A percentile compares a stretch with the other conserved stretches of the same genome.
Evolutionary conservation across 805 yeast genomes (phyloP).

Genomic region (Wickerhamomyces bovis): DNA sequence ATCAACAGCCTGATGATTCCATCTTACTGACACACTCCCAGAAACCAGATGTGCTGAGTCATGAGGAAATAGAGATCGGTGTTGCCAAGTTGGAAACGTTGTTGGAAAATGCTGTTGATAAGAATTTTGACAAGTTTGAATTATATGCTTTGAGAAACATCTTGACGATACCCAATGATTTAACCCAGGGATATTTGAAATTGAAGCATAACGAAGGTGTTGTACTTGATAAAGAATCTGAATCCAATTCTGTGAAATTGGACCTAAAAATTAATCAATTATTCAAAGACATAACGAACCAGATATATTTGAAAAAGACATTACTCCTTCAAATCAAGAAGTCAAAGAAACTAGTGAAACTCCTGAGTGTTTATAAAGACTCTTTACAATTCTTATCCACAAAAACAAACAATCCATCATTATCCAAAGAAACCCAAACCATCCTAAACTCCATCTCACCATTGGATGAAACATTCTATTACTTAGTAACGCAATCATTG

Average conservation of each 20-base stretch:
- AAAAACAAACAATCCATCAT: neutral
- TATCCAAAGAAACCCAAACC: slow-evolving; percentile 7
- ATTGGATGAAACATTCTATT: slow-evolving; percentile 40
- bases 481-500: slow-evolving; percentile 37
- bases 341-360: slow-evolving; percentile 30
- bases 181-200: slow-evolving; percentile 58
- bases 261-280: slow-evolving; percentile 30
- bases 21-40: neutral
- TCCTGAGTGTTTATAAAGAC: slow-evolving; percentile 28
- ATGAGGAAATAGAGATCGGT: slow-evolving; percentile 55
- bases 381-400: slow-evolving; percentile 26
- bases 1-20: slow-evolving; percentile 21
- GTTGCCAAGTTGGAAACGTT: slow-evolving; percentile 75
- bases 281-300: slow-evolving; percentile 35
- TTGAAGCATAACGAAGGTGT: slow-evolving; percentile 63
- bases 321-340: slow-evolving; percentile 34
- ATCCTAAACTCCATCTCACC: slow-evolving; percentile 36
- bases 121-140: slow-evolving; percentile 82
- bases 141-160: slow-evolving; percentile 75
- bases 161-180: slow-evolving; percentile 51
- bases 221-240: slow-evolving; percentile 17
- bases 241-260: slow-evolving; percentile 16
- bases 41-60: slow-evolving; percentile 2
- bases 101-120: slow-evolving; percentile 69
- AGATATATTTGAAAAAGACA: slow-evolving; percentile 37